These are phyloP conservation scores for Thermochaetoides thermophila DNA, from an alignment of 495 filamentous ascomycete species.

Conservation along the genomic window DNA sequence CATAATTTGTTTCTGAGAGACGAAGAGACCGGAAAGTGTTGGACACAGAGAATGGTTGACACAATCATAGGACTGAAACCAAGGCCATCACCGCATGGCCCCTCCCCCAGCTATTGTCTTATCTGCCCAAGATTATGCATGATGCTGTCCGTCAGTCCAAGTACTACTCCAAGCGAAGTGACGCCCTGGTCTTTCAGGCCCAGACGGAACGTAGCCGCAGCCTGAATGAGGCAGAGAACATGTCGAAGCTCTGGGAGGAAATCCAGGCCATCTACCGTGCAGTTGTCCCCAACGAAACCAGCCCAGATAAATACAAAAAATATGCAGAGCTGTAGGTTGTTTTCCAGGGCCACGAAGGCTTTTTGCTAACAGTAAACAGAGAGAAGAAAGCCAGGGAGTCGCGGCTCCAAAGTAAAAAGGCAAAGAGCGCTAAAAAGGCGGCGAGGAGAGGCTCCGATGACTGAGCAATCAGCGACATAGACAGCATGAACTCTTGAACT, in stretches of 20 bases:
- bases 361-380: conserved; percentile 30
- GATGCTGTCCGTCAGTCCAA: conserved; percentile 44
- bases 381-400: conserved; percentile 55
- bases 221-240: conserved; percentile 32
- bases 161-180: conserved; percentile 50
- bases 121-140: conserved; percentile 58
- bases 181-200: conserved; percentile 34
- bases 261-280: conserved; percentile 49
- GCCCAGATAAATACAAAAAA: conserved; percentile 24
- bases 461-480: conserved; percentile 1
- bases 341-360: too few relatives aligned
- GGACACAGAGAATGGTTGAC: too few relatives aligned
- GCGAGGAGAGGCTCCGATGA: conserved; percentile 31
- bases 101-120: conserved; percentile 38
- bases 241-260: conserved; percentile 26
- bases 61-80: conserved; percentile 56
- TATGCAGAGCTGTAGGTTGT: conserved; percentile 24
- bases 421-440: conserved; percentile 66
- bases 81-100: conserved; percentile 68
- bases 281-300: conserved; percentile 24
- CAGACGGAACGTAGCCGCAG: conserved; percentile 32
- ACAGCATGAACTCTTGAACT: too few relatives aligned
- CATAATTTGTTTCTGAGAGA: conserved; percentile 2
- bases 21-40: too few relatives aligned
- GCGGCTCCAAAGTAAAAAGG: conserved; percentile 62